Percentiles rank a stretch among this genome's conserved stretches.
Evolutionary conservation across 805 yeast genomes (phyloP).

Genomic region (Yarrowia yakushimensis): DNA sequence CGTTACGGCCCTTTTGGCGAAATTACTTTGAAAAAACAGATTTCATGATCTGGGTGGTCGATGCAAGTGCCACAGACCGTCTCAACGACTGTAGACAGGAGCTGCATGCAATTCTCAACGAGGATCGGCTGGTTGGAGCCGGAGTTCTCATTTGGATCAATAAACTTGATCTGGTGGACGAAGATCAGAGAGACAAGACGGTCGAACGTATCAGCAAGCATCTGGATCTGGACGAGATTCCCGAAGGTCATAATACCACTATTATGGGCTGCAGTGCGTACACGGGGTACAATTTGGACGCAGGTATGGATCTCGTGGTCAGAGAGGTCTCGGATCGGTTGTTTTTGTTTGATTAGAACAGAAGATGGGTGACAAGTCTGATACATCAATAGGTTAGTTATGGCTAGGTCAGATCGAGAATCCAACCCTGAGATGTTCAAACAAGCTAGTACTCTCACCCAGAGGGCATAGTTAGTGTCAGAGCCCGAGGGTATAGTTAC

Average conservation of each 20-base stretch:
- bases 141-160: conserved; percentile 68
- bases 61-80: conserved; percentile 57
- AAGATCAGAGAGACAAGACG: conserved; percentile 27
- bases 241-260: conserved; percentile 41
- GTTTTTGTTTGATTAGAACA: conserved; percentile 36
- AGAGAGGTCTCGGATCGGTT: conserved; percentile 43
- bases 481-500: too few relatives aligned
- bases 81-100: conserved; percentile 63
- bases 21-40: conserved; percentile 85
- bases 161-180: conserved; percentile 59
- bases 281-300: conserved; percentile 43
- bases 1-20: conserved; percentile 86
- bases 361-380: too few relatives aligned
- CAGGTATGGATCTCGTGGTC: conserved; percentile 46
- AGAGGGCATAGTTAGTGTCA: too few relatives aligned
- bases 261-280: conserved; percentile 50
- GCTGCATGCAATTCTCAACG: conserved; percentile 56
- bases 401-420: too few relatives aligned
- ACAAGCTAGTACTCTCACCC: too few relatives aligned
- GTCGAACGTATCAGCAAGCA: conserved; percentile 27
- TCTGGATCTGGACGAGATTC: conserved; percentile 39
- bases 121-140: conserved; percentile 67
- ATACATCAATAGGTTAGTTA: too few relatives aligned
- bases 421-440: too few relatives aligned
- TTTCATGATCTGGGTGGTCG: conserved; percentile 82